These are phyloP conservation scores for Penicillium sp. DNA, from an alignment of 2,329 filamentous ascomycete species.

Conservation along the genomic window DNA sequence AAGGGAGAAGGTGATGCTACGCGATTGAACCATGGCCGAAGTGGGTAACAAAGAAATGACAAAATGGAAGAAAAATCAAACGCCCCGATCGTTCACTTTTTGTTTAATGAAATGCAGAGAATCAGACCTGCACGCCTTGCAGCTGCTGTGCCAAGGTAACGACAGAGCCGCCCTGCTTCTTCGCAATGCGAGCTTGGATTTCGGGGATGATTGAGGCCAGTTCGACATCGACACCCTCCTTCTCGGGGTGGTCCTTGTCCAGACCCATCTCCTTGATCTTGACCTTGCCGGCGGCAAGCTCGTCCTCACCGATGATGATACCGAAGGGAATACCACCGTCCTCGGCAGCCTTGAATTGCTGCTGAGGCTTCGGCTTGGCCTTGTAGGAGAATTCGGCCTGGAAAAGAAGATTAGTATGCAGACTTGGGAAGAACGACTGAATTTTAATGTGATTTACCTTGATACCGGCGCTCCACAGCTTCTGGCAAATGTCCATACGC, in stretches of 20 bases:
- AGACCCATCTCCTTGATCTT: constrained; percentile 86
- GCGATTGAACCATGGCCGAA: neutral
- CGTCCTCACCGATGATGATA: constrained; percentile 88
- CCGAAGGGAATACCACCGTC: constrained; percentile 77
- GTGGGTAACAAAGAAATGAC: neutral
- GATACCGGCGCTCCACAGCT: constrained; percentile 84
- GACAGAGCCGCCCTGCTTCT: constrained; percentile 27
- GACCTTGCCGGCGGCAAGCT: constrained; percentile 79
- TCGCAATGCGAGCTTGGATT: constrained; percentile 29
- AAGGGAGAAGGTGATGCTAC: neutral
- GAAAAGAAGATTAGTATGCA: constrained; percentile 25
- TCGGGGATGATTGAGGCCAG: constrained; percentile 45
- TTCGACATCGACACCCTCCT: constrained; percentile 79
- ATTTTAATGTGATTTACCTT: constrained; percentile 58
- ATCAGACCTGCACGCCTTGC: constrained; percentile 28
- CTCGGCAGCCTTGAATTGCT: constrained; percentile 92
- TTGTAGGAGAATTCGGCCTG: constrained; percentile 87
- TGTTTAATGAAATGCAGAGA: constrained; percentile 1
- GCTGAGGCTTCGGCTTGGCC: constrained; percentile 82
- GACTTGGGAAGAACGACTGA: neutral
- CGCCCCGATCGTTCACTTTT: constrained; percentile 6
- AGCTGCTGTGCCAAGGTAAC: constrained; percentile 30
- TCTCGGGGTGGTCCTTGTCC: constrained; percentile 81
- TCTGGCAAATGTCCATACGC: constrained; percentile 76
- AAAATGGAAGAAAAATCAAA: neutral